Evolutionary conservation across 2,329 filamentous ascomycete species (phyloP).

Genomic region (Venturia nashicola): DNA sequence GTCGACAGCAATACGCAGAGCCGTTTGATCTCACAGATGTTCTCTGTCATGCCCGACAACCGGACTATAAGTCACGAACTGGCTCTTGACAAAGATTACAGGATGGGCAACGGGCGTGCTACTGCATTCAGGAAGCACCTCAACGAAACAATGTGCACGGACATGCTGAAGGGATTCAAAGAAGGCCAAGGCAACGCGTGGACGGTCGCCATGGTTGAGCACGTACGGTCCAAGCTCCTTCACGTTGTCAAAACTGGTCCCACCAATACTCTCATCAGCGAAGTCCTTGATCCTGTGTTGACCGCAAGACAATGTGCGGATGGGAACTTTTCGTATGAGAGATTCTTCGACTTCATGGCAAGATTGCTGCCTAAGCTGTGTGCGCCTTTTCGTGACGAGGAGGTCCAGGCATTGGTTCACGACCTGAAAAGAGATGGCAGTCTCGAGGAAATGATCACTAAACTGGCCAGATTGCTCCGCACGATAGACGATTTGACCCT

Average conservation of each 20-base stretch:
- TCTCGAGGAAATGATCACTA: conserved; percentile 57
- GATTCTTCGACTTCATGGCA: conserved; percentile 67
- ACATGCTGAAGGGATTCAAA: conserved; percentile 51
- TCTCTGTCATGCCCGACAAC: conserved; percentile 58
- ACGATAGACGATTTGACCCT: conserved; percentile 68
- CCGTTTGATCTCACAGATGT: conserved; percentile 37
- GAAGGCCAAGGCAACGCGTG: conserved; percentile 53
- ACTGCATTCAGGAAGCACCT: conserved; percentile 46
- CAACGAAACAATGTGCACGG: conserved; percentile 45
- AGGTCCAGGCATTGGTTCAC: conserved; percentile 56
- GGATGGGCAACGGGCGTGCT: conserved; percentile 48
- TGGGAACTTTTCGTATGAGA: conserved; percentile 68
- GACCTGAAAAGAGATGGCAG: conserved; percentile 37
- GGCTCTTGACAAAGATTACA: conserved; percentile 66
- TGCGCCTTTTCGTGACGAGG: conserved; percentile 66
- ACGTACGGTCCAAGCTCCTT: conserved; percentile 60
- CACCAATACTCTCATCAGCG: conserved; percentile 60
- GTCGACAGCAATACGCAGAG: conserved; percentile 21
- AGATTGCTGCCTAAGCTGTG: conserved; percentile 67
- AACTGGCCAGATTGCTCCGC: conserved; percentile 61
- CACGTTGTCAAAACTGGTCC: conserved; percentile 48
- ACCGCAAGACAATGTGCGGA: conserved; percentile 56
- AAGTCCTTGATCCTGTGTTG: conserved; percentile 61
- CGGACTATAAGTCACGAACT: conserved; percentile 67
- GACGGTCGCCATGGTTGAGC: conserved; percentile 58